Conservation (phyloP, 352 stramenopile genomes). For the Saprolegnia diclina region DNA sequence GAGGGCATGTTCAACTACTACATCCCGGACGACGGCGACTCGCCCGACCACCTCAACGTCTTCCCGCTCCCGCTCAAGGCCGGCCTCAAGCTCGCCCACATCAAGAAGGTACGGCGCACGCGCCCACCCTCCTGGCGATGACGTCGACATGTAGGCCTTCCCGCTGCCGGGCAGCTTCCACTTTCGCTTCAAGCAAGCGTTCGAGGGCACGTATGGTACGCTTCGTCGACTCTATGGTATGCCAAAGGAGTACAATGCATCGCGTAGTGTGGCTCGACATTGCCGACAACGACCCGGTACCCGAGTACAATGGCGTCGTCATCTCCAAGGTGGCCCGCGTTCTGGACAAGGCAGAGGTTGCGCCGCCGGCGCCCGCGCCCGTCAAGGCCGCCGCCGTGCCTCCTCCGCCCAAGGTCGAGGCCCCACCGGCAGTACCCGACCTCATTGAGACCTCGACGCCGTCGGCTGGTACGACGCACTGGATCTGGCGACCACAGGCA, state of each 20-base stretch:
- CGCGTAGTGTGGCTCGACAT: slow-evolving; percentile 75
- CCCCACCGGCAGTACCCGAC: slow-evolving; percentile 38
- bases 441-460: slow-evolving; percentile 54
- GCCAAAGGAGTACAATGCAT: neutral
- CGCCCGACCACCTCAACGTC: slow-evolving; percentile 80
- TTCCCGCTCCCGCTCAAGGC: slow-evolving; percentile 73
- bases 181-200: slow-evolving; percentile 81
- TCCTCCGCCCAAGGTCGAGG: slow-evolving; percentile 29
- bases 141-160: slow-evolving; percentile 41
- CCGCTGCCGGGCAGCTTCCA: slow-evolving; percentile 75
- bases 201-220: slow-evolving; percentile 79
- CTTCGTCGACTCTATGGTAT: neutral
- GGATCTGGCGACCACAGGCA: no score
- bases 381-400: neutral
- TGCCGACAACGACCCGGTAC: slow-evolving; percentile 66
- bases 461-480: slow-evolving; percentile 26
- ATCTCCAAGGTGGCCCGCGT: slow-evolving; percentile 77
- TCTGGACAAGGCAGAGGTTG: slow-evolving; percentile 41
- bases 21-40: slow-evolving; percentile 78
- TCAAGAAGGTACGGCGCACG: slow-evolving; percentile 58
- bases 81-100: slow-evolving; percentile 59
- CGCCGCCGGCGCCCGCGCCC: slow-evolving; percentile 34
- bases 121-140: neutral
- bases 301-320: slow-evolving; percentile 73
- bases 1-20: slow-evolving; percentile 87